Evolutionary conservation across 495 filamentous ascomycete genomes (phyloP).

Genomic region (Talaromyces adpressus): DNA sequence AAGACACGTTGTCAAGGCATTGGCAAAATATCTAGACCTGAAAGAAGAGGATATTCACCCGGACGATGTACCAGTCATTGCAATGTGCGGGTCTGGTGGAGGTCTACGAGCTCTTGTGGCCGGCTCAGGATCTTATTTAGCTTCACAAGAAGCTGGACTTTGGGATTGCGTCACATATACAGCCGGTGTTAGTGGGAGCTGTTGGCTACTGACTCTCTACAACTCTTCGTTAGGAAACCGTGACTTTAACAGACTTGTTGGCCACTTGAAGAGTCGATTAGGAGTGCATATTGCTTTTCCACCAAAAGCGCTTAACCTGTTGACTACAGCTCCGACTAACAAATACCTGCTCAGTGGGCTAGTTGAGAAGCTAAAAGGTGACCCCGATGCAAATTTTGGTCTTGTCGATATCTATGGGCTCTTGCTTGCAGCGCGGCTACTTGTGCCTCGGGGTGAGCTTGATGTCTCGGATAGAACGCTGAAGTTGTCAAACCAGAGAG

Average conservation of each 20-base stretch:
- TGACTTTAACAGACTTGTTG: conserved; percentile 58
- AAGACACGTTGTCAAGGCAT: conserved; percentile 55
- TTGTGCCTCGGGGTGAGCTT: conserved; percentile 81
- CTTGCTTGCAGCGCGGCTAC: conserved; percentile 69
- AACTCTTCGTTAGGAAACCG: conserved; percentile 70
- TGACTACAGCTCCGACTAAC: conserved; percentile 80
- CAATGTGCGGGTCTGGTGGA: conserved; percentile 88
- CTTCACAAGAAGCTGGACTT: conserved; percentile 73
- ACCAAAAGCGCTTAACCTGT: conserved; percentile 65
- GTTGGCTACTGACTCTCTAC: conserved; percentile 88
- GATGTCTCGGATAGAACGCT: conserved; percentile 68
- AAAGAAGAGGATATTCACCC: conserved; percentile 76
- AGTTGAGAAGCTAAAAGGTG: conserved; percentile 83
- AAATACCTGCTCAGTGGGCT: conserved; percentile 83
- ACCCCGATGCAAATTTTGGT: conserved; percentile 73
- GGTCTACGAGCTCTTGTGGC: conserved; percentile 86
- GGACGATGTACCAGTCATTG: conserved; percentile 87
- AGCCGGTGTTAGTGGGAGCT: conserved; percentile 89
- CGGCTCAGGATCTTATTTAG: conserved; percentile 75
- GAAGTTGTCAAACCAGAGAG: conserved; percentile 78
- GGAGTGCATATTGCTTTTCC: conserved; percentile 89
- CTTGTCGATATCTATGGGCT: conserved; percentile 90
- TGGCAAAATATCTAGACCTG: conserved; percentile 75
- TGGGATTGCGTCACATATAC: conserved; percentile 94
- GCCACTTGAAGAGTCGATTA: conserved; percentile 79